Conservation (phyloP, 2,329 filamentous ascomycete genomes). For the Seiridium cupressi region DNA sequence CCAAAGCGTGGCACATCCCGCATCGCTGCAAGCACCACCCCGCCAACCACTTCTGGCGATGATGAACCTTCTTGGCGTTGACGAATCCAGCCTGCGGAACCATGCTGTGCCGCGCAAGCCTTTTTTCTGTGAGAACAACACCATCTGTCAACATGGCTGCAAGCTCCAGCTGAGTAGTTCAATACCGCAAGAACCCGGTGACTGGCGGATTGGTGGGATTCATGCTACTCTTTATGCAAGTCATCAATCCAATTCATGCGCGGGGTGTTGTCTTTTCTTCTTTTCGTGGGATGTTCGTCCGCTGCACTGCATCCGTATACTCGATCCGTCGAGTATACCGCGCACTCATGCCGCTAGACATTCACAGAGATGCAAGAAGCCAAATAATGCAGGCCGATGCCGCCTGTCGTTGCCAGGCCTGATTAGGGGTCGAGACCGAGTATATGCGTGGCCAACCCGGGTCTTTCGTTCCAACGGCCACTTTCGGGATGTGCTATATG, state of each 20-base stretch:
- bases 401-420: no score
- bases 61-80: not conserved
- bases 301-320: no score
- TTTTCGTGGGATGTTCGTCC: not conserved
- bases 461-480: no score
- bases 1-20: not conserved
- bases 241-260: not conserved
- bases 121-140: not conserved
- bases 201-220: not conserved
- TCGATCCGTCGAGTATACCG: no score
- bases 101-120: not conserved
- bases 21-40: not conserved
- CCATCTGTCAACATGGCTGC: no score
- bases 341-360: no score
- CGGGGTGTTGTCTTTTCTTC: not conserved
- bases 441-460: no score
- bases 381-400: no score
- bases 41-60: not conserved
- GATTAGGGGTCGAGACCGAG: no score
- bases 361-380: no score
- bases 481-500: not conserved
- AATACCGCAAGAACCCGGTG: not conserved
- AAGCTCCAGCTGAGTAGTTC: no score
- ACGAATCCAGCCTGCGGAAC: not conserved
- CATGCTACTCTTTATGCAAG: not conserved